A percentile compares a stretch with the other conserved stretches of the same genome.
These are phyloP conservation scores for Pleurotus pulmonarius DNA, from an alignment of 768 basidiomycete species.

Conservation along the genomic window DNA sequence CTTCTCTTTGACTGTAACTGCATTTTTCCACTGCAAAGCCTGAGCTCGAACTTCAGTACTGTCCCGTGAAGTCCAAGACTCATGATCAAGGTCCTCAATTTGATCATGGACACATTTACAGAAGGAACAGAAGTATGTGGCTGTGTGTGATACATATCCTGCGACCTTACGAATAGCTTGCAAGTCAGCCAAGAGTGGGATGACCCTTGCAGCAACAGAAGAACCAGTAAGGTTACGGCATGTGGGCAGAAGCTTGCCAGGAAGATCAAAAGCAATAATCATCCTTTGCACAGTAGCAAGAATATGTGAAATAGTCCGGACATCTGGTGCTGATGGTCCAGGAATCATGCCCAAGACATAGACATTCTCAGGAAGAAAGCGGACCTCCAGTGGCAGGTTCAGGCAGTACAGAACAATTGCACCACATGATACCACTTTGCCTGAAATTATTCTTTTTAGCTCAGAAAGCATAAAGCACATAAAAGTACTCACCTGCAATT, in stretches of 20 bases:
- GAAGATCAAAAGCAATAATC: neutral
- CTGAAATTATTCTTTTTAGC: conserved; percentile 3
- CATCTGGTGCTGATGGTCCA: conserved; percentile 26
- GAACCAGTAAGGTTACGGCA: neutral
- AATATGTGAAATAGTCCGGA: conserved; percentile 25
- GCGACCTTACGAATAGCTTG: conserved; percentile 18
- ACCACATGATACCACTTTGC: conserved; percentile 2
- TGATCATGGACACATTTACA: conserved; percentile 13
- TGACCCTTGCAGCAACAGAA: conserved; percentile 6
- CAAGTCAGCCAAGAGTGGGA: conserved; percentile 20
- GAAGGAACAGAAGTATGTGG: conserved; percentile 19
- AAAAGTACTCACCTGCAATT: conserved; percentile 20
- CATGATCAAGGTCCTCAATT: conserved; percentile 16
- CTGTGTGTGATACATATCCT: conserved; percentile 15
- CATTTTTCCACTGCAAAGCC: conserved; percentile 14
- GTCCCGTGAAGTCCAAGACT: conserved; percentile 11
- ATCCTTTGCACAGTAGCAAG: conserved; percentile 9
- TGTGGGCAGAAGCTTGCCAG: neutral
- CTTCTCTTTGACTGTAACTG: conserved; percentile 10
- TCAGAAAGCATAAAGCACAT: neutral
- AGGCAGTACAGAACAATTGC: conserved; percentile 11
- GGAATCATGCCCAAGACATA: conserved; percentile 32
- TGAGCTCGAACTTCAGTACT: conserved; percentile 12
- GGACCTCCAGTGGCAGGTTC: conserved; percentile 33
- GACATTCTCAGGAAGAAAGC: conserved; percentile 24